Evolutionary conservation across 805 yeast genomes (phyloP), one percentile per base, ranked within the genome.

Genomic region (Grigorovia yakushimaensis): DNA sequence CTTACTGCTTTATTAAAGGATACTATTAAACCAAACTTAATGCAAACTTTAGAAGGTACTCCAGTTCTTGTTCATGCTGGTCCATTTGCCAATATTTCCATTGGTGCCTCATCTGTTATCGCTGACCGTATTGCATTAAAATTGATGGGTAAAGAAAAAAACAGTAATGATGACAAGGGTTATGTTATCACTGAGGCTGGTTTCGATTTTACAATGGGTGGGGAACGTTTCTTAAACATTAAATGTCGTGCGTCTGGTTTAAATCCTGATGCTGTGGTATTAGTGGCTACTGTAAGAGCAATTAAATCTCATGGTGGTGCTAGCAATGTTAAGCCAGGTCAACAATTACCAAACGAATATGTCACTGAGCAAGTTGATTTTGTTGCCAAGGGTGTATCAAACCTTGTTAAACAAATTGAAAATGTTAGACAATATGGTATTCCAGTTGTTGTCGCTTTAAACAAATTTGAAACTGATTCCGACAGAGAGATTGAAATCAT

Each of bases 121-220:
- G 97, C 98, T 48, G 98, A 91, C 66, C 81, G 81, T 65, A 78
- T 91, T 68, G 98, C 95, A 5, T 74, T 91, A 62, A 88, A 91
- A 70, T 78, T 91, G 57, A 88, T 95, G 17, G 93, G 93, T 58
- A 75, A 73, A 46, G 68, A 72, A 39, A 68, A 73, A 60, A 21
- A 49, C 17, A 47, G 42, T 8, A 44, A 47, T 17, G 15, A 48
- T 4, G 75, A 79, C 46, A 72, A 73, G 51, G 98, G 98, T 55
- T 91, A 78, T 63, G 98, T 88, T 47, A 87, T 91, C 51, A 91
- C 98, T 44, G 98, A 91, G 68, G 97, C 98, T 38, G 98, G 98
- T 46, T 91, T 91, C 70, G 98, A 91, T 69, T 91, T 93, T 74
- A 91, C 97, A 43, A 91, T 91, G 98, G 98, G 98, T 55, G 98